phyloP scores from a whole-genome alignment of 169 alveolate genomes.

The Plasmodium knowlesi region DNA sequence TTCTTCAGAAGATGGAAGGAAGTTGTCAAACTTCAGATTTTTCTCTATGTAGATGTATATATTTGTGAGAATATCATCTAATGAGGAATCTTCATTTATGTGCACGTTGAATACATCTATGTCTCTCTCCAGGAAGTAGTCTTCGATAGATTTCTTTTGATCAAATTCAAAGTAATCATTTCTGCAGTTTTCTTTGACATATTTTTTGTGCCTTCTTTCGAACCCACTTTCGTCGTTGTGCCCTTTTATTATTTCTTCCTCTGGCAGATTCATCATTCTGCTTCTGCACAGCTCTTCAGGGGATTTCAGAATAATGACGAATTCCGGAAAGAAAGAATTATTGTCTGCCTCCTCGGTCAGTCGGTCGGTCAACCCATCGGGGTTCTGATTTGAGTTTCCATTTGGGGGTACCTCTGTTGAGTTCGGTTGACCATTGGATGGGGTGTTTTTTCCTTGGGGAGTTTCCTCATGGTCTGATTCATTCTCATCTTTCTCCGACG shows the following conservation, averaged over 20 bases:
- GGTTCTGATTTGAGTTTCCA: not conserved
- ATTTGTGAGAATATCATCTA: constrained; percentile 43
- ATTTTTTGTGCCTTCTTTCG: constrained; percentile 55
- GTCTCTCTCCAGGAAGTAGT: constrained; percentile 35
- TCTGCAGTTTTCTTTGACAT: constrained; percentile 41
- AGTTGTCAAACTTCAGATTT: constrained; percentile 36
- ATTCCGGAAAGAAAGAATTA: constrained; percentile 19
- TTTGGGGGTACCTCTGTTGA: not conserved
- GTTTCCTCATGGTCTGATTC: not conserved
- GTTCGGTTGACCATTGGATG: not conserved
- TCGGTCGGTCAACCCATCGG: no score
- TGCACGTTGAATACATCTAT: constrained; percentile 31
- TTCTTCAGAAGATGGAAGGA: constrained; percentile 48
- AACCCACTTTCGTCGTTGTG: constrained; percentile 71
- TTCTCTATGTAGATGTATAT: constrained; percentile 52
- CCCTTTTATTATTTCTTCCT: constrained; percentile 50
- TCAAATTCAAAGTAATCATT: constrained; percentile 51
- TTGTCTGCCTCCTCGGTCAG: not conserved
- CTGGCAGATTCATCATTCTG: constrained; percentile 57
- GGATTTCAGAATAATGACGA: constrained; percentile 27
- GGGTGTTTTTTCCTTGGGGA: not conserved
- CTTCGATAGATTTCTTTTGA: constrained; percentile 43
- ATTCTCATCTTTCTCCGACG: not conserved
- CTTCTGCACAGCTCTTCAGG: constrained; percentile 41
- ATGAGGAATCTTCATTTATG: constrained; percentile 31